Evolutionary conservation across 495 filamentous ascomycete species (phyloP).

Genomic region (Friedmanniomyces simplex): DNA sequence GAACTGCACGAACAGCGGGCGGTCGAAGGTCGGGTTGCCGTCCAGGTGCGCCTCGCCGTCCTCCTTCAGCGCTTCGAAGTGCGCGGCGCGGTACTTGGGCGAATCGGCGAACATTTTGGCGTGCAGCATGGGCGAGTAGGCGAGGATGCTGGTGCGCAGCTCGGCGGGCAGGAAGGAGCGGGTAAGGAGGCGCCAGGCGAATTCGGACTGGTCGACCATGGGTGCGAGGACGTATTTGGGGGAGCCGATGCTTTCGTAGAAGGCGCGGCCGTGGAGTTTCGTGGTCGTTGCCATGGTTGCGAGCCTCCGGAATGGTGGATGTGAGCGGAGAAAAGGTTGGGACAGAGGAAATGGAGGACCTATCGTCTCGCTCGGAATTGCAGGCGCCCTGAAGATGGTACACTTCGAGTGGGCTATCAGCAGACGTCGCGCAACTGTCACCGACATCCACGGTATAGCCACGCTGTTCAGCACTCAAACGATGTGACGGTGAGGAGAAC

Average conservation of each 20-base stretch:
- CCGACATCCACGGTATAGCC: neutral
- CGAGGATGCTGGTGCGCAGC: conserved; percentile 49
- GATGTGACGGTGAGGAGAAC: neutral
- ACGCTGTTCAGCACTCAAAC: neutral
- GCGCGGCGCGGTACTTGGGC: conserved; percentile 59
- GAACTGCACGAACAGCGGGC: conserved; percentile 92
- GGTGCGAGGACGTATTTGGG: conserved; percentile 85
- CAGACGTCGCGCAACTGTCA: neutral
- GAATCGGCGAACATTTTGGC: conserved; percentile 69
- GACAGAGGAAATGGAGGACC: neutral
- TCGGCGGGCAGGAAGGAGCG: conserved; percentile 70
- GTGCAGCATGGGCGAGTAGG: conserved; percentile 94
- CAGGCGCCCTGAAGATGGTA: neutral
- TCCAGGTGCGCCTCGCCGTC: conserved; percentile 51
- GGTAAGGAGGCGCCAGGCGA: conserved; percentile 91
- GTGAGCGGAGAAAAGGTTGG: neutral
- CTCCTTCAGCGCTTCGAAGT: conserved; percentile 60
- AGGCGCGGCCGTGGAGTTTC: conserved; percentile 53
- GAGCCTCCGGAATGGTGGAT: neutral
- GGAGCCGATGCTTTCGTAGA: conserved; percentile 87
- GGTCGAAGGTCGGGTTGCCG: conserved; percentile 70
- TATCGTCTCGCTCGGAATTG: neutral
- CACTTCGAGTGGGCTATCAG: neutral
- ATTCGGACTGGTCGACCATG: conserved; percentile 98
- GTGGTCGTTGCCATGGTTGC: conserved; percentile 1